Evolutionary conservation across 2,329 filamentous ascomycete genomes (phyloP), one percentile per base, ranked within the genome.

Genomic region (Alternaria sp.): DNA sequence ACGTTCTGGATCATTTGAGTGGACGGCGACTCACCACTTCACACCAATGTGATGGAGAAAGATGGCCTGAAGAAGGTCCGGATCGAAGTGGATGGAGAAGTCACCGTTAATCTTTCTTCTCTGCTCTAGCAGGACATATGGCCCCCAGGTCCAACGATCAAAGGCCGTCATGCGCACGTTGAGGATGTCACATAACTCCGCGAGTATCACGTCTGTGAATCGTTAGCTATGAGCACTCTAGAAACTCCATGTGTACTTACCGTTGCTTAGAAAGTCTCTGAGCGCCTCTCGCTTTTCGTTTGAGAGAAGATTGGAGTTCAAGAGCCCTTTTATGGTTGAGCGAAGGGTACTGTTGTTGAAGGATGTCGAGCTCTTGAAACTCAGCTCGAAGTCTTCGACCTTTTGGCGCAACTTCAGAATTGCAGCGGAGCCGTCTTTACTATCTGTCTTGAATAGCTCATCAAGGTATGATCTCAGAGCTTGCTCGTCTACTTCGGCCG

Each of bases 221-320:
- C n/a, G n/a, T 43, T 42, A 43, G 52, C 24, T 22, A 24, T 16
- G 11, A 12, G 8, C 1, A 14, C 6, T 43, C 38, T 12, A 7
- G 2, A 22, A 4, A 18, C 2, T 9, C 8, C 5, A 24, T 6
- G 1, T 9, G 5, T 18, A 44, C 32, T 14, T 46, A 30, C 57
- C 65, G 47, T 78, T 76, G 41, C 59, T 64, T 4, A 74, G 61
- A 24, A 77, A 77, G 60, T 76, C 75, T n/a, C 70, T 72, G 8
- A 76, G 62, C 7, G 69, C 70, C 38, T 73, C 70, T n/a, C 75
- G 67, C 57, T 79, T 78, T 22, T 75, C 74, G 26, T 76, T 74
- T 4, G 80, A 79, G 4, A 86, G 75, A 0, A 85, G 73, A 34
- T 83, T 82, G 0, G 81, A 82, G 3, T 73, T 67, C 22, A 81